Evolutionary conservation across 2,329 filamentous ascomycete species (phyloP).

Genomic region (Calonectria honghensis): DNA sequence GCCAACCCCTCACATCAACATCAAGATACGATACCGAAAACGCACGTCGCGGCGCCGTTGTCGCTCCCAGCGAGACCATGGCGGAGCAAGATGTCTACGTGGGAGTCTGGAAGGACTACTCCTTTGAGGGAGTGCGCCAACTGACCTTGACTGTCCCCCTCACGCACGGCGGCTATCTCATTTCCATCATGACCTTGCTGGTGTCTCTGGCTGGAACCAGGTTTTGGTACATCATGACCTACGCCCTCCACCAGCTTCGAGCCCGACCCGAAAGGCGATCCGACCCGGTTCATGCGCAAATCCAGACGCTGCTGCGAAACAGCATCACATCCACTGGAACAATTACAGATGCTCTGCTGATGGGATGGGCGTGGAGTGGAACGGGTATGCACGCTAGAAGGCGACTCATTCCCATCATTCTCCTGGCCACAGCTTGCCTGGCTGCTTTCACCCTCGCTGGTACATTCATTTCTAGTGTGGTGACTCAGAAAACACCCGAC

Average conservation of each 20-base stretch:
- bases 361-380: not conserved
- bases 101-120: slow-evolving; percentile 7
- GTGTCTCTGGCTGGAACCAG: slow-evolving; percentile 2
- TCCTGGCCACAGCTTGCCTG: not conserved
- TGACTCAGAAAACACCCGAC: not conserved
- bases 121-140: not conserved
- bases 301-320: not conserved
- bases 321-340: not conserved
- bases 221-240: slow-evolving; percentile 17
- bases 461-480: slow-evolving; percentile 3
- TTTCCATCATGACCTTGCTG: not conserved
- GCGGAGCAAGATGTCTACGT: not conserved
- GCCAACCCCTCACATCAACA: not conserved
- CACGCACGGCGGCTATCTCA: not conserved
- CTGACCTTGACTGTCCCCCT: not conserved
- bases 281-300: slow-evolving; percentile 13
- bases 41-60: not conserved
- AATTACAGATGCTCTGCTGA: not conserved
- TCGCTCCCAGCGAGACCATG: not conserved
- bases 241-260: not conserved
- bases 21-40: not conserved
- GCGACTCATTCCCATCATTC: not conserved
- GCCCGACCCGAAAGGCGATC: slow-evolving; percentile 1
- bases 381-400: not conserved
- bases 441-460: not conserved